Percentiles rank a stretch among this genome's conserved stretches.
Evolutionary conservation across 441 rosid genomes (phyloP).

Genomic region (Gossypium schwendimanii): DNA sequence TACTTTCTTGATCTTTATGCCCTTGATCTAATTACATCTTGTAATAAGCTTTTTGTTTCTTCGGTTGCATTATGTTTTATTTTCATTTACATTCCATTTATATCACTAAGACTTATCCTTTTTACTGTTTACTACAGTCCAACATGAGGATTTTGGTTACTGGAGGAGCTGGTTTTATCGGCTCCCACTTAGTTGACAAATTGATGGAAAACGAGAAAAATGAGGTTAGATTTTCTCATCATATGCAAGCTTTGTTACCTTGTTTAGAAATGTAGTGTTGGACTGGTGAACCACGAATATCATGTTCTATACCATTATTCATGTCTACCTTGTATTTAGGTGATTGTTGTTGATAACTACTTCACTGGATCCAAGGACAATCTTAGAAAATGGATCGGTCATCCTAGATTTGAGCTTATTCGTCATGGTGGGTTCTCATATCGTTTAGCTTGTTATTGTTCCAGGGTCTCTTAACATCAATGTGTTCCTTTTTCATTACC

Average conservation of each 20-base stretch:
- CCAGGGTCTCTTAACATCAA: neutral
- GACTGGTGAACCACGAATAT: neutral
- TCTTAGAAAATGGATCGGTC: conserved; percentile 86
- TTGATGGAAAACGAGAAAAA: conserved; percentile 97
- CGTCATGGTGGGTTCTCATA: conserved; percentile 66
- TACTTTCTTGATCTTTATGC: neutral
- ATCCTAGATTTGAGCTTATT: conserved; percentile 96
- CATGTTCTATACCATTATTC: neutral
- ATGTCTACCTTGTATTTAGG: conserved; percentile 29
- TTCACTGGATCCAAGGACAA: conserved; percentile 94
- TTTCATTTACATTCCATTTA: neutral
- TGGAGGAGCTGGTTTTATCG: conserved; percentile 98
- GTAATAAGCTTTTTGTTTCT: neutral
- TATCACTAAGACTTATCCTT: neutral
- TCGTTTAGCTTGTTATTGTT: conserved; percentile 7
- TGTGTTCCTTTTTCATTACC: neutral
- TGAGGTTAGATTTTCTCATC: conserved; percentile 35
- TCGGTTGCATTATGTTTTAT: neutral
- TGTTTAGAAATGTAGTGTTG: neutral
- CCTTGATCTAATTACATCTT: neutral
- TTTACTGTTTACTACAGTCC: conserved; percentile 41
- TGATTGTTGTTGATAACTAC: conserved; percentile 82
- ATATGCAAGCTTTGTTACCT: neutral
- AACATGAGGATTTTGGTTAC: conserved; percentile 92
- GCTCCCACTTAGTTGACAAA: conserved; percentile 87